These are phyloP conservation scores for Thielaviopsis ethacetica DNA, from an alignment of 2,329 filamentous ascomycete species.

Conservation along the genomic window DNA sequence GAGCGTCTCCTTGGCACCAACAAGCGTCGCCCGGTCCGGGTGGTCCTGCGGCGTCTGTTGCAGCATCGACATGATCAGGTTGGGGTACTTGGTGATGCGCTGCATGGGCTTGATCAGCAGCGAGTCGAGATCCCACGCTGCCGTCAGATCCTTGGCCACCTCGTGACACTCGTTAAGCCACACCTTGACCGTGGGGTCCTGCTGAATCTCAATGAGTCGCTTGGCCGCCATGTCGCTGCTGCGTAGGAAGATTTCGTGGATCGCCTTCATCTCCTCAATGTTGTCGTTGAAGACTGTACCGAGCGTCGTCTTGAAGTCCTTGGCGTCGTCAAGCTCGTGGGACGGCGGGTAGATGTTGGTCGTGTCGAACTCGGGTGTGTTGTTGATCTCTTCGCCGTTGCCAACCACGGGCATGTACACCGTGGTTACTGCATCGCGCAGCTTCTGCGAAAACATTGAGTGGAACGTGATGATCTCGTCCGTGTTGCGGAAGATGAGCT, in stretches of 20 bases:
- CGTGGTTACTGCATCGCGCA: constrained; percentile 65
- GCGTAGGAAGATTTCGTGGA: constrained; percentile 45
- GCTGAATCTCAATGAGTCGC: constrained; percentile 44
- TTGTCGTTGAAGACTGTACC: constrained; percentile 39
- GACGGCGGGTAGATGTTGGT: constrained; percentile 21
- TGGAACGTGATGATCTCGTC: constrained; percentile 84
- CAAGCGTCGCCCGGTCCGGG: constrained; percentile 57
- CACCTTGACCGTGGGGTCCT: constrained; percentile 50
- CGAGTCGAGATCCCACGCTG: constrained; percentile 88
- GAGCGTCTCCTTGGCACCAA: constrained; percentile 32
- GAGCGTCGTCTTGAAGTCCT: constrained; percentile 35
- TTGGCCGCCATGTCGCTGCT: constrained; percentile 47
- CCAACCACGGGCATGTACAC: constrained; percentile 48
- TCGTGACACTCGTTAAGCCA: constrained; percentile 91
- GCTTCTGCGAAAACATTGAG: constrained; percentile 56
- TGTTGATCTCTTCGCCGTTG: constrained; percentile 22
- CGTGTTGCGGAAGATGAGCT: constrained; percentile 81
- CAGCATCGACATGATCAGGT: constrained; percentile 65
- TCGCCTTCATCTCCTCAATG: constrained; percentile 42
- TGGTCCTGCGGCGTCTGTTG: constrained; percentile 68
- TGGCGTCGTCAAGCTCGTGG: constrained; percentile 31
- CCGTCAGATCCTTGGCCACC: constrained; percentile 80
- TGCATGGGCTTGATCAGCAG: constrained; percentile 96
- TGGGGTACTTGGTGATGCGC: constrained; percentile 81
- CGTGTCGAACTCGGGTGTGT: constrained; percentile 25